Conservation (phyloP, 352 stramenopile genomes). For the Poterioochromonas sp. region DNA sequence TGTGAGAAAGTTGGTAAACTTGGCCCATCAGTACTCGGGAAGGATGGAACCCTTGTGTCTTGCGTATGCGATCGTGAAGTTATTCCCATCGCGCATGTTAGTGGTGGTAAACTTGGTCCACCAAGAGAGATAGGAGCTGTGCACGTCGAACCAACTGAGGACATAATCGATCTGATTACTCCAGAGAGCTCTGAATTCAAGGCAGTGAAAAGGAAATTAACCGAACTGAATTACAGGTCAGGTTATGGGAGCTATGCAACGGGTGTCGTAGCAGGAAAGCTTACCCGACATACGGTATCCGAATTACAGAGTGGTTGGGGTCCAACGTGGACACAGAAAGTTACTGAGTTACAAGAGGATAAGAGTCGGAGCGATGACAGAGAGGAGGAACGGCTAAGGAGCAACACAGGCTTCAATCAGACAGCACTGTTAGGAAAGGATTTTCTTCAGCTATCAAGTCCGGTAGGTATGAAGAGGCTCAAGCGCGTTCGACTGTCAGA, state of each 20-base stretch:
- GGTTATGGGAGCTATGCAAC: slow-evolving; percentile 29
- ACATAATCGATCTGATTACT: slow-evolving; percentile 31
- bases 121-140: slow-evolving; percentile 29
- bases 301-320: slow-evolving; percentile 29
- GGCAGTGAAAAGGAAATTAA: slow-evolving; percentile 31
- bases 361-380: slow-evolving; percentile 27
- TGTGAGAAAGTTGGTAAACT: slow-evolving; percentile 16
- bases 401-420: slow-evolving; percentile 29
- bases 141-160: slow-evolving; percentile 28
- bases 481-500: slow-evolving; percentile 29
- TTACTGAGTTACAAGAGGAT: slow-evolving; percentile 28
- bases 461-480: slow-evolving; percentile 29
- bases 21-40: slow-evolving; percentile 24
- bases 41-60: slow-evolving; percentile 29
- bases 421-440: slow-evolving; percentile 30
- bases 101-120: slow-evolving; percentile 27
- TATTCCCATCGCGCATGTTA: slow-evolving; percentile 30
- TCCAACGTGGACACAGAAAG: slow-evolving; percentile 28
- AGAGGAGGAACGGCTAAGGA: slow-evolving; percentile 29
- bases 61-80: slow-evolving; percentile 29
- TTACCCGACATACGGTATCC: slow-evolving; percentile 29
- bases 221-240: slow-evolving; percentile 30
- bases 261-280: slow-evolving; percentile 28
- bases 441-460: slow-evolving; percentile 31
- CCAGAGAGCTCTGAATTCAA: slow-evolving; percentile 30